phyloP scores from a whole-genome alignment of 2,329 filamentous ascomycete genomes.

The Microcyclosporella mali region DNA sequence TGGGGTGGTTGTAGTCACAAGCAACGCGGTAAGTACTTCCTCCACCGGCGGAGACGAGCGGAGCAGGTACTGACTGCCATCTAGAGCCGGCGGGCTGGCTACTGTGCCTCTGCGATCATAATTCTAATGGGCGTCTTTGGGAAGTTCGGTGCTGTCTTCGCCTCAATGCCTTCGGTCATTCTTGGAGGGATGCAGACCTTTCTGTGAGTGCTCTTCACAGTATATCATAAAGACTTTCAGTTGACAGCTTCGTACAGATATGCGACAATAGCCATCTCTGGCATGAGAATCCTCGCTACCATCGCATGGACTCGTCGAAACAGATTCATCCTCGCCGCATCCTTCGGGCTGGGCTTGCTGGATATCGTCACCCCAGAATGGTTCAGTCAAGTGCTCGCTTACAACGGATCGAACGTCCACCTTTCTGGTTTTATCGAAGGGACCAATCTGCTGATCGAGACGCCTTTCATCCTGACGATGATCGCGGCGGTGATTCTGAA shows the following conservation, averaged over 20 bases:
- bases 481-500: conserved; percentile 16
- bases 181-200: conserved; percentile 59
- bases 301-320: conserved; percentile 68
- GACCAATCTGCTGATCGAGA: conserved; percentile 18
- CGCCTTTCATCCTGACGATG: conserved; percentile 18
- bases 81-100: conserved; percentile 17
- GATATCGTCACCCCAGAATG: conserved; percentile 16
- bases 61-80: neutral
- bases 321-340: conserved; percentile 59
- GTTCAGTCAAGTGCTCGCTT: conserved; percentile 15
- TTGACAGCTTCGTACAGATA: too few species aligned
- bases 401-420: conserved; percentile 12
- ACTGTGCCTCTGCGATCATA: conserved; percentile 14
- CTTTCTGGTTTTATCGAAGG: conserved; percentile 17
- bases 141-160: conserved; percentile 17
- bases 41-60: neutral
- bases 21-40: conserved; percentile 15
- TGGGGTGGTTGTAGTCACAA: conserved; percentile 18
- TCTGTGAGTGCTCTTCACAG: too few species aligned
- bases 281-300: conserved; percentile 64
- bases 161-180: conserved; percentile 13
- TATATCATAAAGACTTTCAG: too few species aligned
- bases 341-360: conserved; percentile 15
- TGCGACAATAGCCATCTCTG: conserved; percentile 65
- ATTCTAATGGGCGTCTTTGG: conserved; percentile 17